Conservation (phyloP, 2,329 filamentous ascomycete genomes). For the Paraphaeosphaeria sporulosa region DNA sequence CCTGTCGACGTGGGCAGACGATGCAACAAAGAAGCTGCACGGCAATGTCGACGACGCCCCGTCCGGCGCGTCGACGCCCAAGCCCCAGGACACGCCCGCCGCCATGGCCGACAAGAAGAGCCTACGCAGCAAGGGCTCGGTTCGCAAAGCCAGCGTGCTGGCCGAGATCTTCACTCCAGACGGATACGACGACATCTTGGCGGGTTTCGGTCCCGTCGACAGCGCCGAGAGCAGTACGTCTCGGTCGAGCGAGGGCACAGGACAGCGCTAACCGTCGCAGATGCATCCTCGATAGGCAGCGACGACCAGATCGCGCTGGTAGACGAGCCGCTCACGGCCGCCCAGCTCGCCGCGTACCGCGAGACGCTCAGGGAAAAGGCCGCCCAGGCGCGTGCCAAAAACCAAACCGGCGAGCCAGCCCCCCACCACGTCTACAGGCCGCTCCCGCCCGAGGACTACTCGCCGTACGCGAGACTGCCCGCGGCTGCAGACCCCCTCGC, state of each 20-base stretch:
- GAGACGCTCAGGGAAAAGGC: slow-evolving; percentile 29
- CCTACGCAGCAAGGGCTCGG: slow-evolving; percentile 83
- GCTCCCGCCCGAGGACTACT: slow-evolving; percentile 54
- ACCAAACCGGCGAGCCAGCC: too few species aligned
- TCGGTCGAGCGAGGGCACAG: slow-evolving; percentile 17
- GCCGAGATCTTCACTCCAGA: slow-evolving; percentile 78
- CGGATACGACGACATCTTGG: slow-evolving; percentile 90
- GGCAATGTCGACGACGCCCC: slow-evolving; percentile 43
- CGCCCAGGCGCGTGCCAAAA: too few species aligned
- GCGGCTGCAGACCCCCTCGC: slow-evolving; percentile 61
- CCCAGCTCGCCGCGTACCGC: slow-evolving; percentile 27
- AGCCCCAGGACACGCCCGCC: slow-evolving; percentile 25
- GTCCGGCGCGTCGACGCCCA: slow-evolving; percentile 42
- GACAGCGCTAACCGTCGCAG: slow-evolving; percentile 55
- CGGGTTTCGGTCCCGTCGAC: slow-evolving; percentile 75
- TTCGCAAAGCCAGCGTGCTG: slow-evolving; percentile 84
- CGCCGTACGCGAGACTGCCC: slow-evolving; percentile 46
- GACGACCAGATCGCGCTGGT: slow-evolving; percentile 74
- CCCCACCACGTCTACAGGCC: slow-evolving; percentile 30
- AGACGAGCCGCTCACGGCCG: slow-evolving; percentile 60
- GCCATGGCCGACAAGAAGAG: slow-evolving; percentile 69
- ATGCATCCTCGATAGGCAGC: slow-evolving; percentile 66
- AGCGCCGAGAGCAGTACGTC: slow-evolving; percentile 69
- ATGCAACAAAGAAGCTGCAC: slow-evolving; percentile 47
- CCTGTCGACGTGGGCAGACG: slow-evolving; percentile 53